Evolutionary conservation across 202 grass and related monocot genomes (phyloP).

Genomic region (Setaria viridis): DNA sequence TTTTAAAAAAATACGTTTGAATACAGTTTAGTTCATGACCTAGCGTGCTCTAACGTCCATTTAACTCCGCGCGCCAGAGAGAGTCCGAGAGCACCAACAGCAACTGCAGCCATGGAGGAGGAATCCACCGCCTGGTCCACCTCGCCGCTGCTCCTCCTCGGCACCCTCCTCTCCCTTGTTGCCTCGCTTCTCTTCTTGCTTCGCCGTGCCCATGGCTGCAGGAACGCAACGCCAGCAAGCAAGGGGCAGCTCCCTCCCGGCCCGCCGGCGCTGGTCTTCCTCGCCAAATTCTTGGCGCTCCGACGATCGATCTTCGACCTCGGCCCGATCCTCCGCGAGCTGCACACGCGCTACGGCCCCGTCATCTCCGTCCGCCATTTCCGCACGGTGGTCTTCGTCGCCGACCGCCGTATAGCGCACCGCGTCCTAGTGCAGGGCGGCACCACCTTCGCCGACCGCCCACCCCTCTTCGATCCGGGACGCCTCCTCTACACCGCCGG

Average conservation of each 20-base stretch:
- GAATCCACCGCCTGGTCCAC: neutral
- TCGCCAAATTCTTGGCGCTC: neutral
- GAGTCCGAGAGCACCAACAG: neutral
- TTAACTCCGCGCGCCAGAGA: too few relatives aligned
- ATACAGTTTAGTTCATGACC: too few relatives aligned
- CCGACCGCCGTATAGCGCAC: slow-evolving; percentile 5
- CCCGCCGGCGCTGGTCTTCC: neutral
- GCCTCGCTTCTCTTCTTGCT: neutral
- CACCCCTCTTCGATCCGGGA: neutral
- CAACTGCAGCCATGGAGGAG: neutral
- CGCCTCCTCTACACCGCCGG: slow-evolving; percentile 5
- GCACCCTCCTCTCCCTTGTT: neutral
- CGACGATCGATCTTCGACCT: neutral
- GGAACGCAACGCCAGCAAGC: neutral
- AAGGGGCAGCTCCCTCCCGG: neutral
- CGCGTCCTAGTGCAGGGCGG: slow-evolving; percentile 9
- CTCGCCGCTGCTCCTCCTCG: neutral
- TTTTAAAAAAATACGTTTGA: too few relatives aligned
- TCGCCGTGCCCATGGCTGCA: neutral
- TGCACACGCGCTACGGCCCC: neutral
- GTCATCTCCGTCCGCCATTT: slow-evolving; percentile 5
- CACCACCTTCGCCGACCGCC: slow-evolving; percentile 12
- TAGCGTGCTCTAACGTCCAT: too few relatives aligned
- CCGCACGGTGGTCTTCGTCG: neutral
- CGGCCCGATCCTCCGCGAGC: neutral